Evolutionary conservation across 2,329 filamentous ascomycete species (phyloP).

Genomic region (Graphilbum fragrans): DNA sequence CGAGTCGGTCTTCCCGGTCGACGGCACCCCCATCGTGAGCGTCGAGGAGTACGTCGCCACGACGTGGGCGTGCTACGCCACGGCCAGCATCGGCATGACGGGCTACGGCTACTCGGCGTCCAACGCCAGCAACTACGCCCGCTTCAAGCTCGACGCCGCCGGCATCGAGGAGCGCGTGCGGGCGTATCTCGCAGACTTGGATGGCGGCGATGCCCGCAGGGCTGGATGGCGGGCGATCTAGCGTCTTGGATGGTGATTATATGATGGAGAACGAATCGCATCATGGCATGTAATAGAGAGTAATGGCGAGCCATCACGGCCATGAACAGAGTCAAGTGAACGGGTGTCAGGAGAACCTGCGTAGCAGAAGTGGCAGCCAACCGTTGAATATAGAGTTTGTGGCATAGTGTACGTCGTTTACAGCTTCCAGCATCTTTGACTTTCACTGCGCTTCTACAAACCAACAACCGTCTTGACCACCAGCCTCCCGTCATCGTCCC

Average conservation of each 20-base stretch:
- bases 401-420: too few relatives aligned
- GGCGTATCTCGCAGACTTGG: constrained; percentile 12
- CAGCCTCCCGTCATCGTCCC: constrained; percentile 55
- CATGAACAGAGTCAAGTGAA: too few relatives aligned
- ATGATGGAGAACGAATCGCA: too few relatives aligned
- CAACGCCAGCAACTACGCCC: constrained; percentile 30
- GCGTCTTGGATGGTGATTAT: too few relatives aligned
- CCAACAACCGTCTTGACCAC: constrained; percentile 64
- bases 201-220: constrained; percentile 11
- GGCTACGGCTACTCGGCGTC: constrained; percentile 34
- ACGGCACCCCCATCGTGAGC: constrained; percentile 25
- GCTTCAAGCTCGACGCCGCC: constrained; percentile 30
- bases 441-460: too few relatives aligned
- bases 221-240: constrained; percentile 11
- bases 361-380: too few relatives aligned
- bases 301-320: too few relatives aligned
- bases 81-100: constrained; percentile 31
- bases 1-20: constrained; percentile 21
- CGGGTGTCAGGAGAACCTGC: too few relatives aligned
- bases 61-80: constrained; percentile 36
- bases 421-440: too few relatives aligned
- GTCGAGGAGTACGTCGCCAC: constrained; percentile 35
- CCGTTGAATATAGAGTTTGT: too few relatives aligned
- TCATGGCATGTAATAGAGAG: too few relatives aligned
- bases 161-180: constrained; percentile 21